These are phyloP conservation scores for Zalaria sp. DNA, from an alignment of 2,329 filamentous ascomycete species.

Conservation along the genomic window DNA sequence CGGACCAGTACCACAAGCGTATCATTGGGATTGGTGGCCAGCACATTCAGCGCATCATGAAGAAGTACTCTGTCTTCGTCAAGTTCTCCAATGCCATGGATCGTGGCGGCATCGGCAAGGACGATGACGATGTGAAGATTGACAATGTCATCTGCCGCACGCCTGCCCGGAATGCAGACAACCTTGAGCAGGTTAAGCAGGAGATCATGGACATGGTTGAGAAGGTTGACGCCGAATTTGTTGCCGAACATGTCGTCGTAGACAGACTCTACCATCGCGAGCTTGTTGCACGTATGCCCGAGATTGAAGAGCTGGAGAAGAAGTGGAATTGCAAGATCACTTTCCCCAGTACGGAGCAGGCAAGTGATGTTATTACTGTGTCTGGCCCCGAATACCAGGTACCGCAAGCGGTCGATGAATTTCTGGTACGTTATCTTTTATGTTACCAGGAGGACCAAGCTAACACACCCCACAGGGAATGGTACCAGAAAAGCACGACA, in stretches of 20 bases:
- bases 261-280: constrained; percentile 93
- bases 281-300: constrained; percentile 71
- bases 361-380: constrained; percentile 89
- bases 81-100: constrained; percentile 99
- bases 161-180: constrained; percentile 91
- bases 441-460: constrained; percentile 1
- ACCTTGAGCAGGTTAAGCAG: constrained; percentile 90
- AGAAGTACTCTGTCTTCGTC: constrained; percentile 99
- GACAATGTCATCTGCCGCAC: constrained; percentile 99
- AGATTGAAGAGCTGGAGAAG: constrained; percentile 92
- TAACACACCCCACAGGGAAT: constrained; percentile 51
- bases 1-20: constrained; percentile 97
- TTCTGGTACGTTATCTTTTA: constrained; percentile 46
- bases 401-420: constrained; percentile 88
- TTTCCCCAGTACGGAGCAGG: constrained; percentile 93
- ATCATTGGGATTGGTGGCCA: constrained; percentile 98
- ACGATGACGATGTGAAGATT: constrained; percentile 96
- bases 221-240: constrained; percentile 92
- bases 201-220: constrained; percentile 99
- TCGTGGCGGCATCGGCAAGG: constrained; percentile 78
- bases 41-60: constrained; percentile 99
- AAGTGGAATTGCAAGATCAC: constrained; percentile 99
- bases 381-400: constrained; percentile 98
- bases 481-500: constrained; percentile 91
- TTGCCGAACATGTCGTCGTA: constrained; percentile 82